Percentiles rank a stretch among this genome's conserved stretches.
Evolutionary conservation across 179 eudicot genomes (phyloP).

Genomic region (Beta corolliflora): DNA sequence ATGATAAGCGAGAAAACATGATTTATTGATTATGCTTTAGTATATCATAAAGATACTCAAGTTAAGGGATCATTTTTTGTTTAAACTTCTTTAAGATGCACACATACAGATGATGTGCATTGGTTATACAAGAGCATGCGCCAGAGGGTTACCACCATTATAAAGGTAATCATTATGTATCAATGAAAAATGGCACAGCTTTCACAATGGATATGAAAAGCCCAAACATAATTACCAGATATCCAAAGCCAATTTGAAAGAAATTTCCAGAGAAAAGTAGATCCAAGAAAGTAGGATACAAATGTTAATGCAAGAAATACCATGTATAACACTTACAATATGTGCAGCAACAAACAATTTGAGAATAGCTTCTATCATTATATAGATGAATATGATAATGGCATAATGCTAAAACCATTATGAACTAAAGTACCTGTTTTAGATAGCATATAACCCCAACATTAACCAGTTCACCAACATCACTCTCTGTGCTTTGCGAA

Average conservation of each 20-base stretch:
- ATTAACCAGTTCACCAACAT: conserved; percentile 95
- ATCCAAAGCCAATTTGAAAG: not conserved
- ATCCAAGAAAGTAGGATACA: not conserved
- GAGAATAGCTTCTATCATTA: not conserved
- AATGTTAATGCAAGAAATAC: not conserved
- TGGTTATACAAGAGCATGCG: not conserved
- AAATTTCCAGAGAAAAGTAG: not conserved
- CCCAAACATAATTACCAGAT: not conserved
- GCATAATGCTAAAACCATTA: conserved; percentile 6
- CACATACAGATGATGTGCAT: not conserved
- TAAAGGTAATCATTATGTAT: not conserved
- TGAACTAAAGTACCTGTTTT: conserved; percentile 69
- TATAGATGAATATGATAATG: not conserved
- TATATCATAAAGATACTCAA: too few relatives aligned
- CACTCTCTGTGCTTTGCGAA: conserved; percentile 94
- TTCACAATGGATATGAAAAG: not conserved
- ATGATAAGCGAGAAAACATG: too few relatives aligned
- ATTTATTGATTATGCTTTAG: too few relatives aligned
- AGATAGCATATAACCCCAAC: conserved; percentile 99
- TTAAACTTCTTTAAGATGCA: not conserved
- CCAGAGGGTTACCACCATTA: not conserved
- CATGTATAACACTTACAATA: not conserved
- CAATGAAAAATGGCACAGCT: not conserved
- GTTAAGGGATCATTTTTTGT: not conserved
- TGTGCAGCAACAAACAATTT: not conserved